Evolutionary conservation across 2,329 filamentous ascomycete species (phyloP).

Genomic region (Aspergillus pseudoglaucus): DNA sequence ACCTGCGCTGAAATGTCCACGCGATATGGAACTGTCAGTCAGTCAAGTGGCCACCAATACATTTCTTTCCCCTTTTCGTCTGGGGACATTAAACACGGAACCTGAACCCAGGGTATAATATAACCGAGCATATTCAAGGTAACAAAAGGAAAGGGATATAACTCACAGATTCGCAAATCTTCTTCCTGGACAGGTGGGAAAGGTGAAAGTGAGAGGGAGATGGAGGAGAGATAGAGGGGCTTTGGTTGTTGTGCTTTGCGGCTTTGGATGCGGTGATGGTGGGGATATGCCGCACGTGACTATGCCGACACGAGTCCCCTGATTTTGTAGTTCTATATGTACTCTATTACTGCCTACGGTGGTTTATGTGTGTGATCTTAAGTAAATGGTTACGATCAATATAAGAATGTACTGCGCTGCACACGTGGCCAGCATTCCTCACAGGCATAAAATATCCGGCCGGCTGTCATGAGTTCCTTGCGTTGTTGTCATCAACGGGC

Average conservation of each 20-base stretch:
- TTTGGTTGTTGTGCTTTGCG: slow-evolving; percentile 26
- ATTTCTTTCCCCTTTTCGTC: neutral
- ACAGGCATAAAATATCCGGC: too few relatives aligned
- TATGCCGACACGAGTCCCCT: slow-evolving; percentile 12
- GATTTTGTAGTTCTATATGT: too few relatives aligned
- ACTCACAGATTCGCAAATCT: too few relatives aligned
- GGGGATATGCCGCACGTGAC: slow-evolving; percentile 13
- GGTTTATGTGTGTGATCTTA: too few relatives aligned
- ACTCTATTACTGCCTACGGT: too few relatives aligned
- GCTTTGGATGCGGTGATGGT: slow-evolving; percentile 23
- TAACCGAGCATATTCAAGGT: too few relatives aligned
- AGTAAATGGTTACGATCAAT: too few relatives aligned
- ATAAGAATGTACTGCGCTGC: too few relatives aligned
- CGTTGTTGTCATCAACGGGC: slow-evolving; percentile 1
- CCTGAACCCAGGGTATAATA: neutral
- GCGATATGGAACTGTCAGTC: neutral
- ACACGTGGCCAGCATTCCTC: too few relatives aligned
- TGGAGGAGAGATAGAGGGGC: slow-evolving; percentile 28
- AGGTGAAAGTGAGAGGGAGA: slow-evolving; percentile 8
- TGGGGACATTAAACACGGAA: slow-evolving; percentile 8
- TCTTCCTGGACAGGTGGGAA: neutral
- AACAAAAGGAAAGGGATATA: neutral
- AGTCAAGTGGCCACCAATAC: neutral
- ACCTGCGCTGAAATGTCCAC: neutral
- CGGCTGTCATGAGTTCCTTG: slow-evolving; percentile 2